phyloP scores from a whole-genome alignment of 306 rosid species.

The Prunus mira region DNA sequence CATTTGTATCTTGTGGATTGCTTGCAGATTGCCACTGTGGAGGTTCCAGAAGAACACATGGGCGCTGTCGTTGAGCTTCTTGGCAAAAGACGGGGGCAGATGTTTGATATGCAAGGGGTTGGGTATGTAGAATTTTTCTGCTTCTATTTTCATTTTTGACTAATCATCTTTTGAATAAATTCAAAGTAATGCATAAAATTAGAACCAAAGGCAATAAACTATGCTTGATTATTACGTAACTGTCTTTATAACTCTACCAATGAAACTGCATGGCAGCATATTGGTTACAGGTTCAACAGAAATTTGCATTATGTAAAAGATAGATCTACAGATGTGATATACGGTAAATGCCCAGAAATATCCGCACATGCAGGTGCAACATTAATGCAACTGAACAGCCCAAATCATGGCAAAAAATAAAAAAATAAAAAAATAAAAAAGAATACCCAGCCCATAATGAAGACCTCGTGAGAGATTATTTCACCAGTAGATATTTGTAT shows the following conservation, averaged over 20 bases:
- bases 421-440: too few species aligned
- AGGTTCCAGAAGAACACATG: slow-evolving; percentile 96
- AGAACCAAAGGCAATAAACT: background rate
- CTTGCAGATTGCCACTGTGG: slow-evolving; percentile 88
- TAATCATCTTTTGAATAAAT: background rate
- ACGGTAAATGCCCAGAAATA: background rate
- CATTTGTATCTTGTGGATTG: slow-evolving; percentile 27
- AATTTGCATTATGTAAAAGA: background rate
- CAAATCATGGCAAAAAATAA: background rate
- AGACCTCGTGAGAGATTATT: background rate
- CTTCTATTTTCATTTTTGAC: slow-evolving; percentile 24
- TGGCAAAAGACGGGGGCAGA: slow-evolving; percentile 91
- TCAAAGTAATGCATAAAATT: background rate
- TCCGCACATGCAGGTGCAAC: background rate
- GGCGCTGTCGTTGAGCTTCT: slow-evolving; percentile 95
- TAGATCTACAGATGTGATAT: background rate
- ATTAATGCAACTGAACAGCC: background rate
- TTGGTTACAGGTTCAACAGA: background rate
- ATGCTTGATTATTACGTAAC: background rate
- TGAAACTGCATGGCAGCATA: background rate
- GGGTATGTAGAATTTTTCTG: slow-evolving; percentile 59
- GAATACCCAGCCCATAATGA: background rate
- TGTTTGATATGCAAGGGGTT: slow-evolving; percentile 95
- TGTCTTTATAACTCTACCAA: background rate
- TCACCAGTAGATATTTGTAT: background rate